Base-by-base conservation (phyloP, 2,329 filamentous ascomycete species). In the Chaetomiaceae sp. region DNA sequence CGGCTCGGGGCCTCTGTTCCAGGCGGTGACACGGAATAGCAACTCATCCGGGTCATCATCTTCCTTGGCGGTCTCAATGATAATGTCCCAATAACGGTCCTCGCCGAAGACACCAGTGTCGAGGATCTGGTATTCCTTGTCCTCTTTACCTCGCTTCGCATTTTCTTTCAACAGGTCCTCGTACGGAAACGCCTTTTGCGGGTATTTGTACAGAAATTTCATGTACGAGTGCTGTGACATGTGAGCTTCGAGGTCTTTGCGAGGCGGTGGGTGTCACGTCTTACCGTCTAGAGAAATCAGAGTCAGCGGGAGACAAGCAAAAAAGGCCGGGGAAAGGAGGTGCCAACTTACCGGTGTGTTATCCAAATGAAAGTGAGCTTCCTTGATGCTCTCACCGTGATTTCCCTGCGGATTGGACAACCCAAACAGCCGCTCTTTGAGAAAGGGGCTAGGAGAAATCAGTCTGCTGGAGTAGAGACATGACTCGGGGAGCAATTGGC, bases 161-260 rank as follows among this genome's bases (percentile, higher is more conserved):
- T 96, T 97, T 66, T 95, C 89, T 59, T 89, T 76, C 60, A 95
- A 75, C 42, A 97, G 76, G 60, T 96, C 84, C 69, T 96, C 80
- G 75, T 97, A 97, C 2, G 92, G 94, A 65, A 97, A 97, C 58
- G 86, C 84, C 64, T 80, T 81, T 72, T 97, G 92, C 0, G 94
- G 94, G 64, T 96, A 95, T 72, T 97, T 97, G 81, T 97, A 97
- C 61, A 97, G 85, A 66, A 85, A 95, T 71, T 97, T 97, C 92
- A 97, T 97, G 76, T 97, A 97, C 25, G 92, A 95, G 72, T 96
- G 91, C 88, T 91, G 68, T 27, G 55, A 53, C 14, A 18, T 5
- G 48, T 49, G 21, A 53, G 54, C 57, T 65, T 58, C 62, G 47
- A 33, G 1, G 20, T 32, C 16, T 10, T n/a, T 25, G 47, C 5